phyloP scores from a whole-genome alignment of 306 rosid genomes.

The Senna tora region DNA sequence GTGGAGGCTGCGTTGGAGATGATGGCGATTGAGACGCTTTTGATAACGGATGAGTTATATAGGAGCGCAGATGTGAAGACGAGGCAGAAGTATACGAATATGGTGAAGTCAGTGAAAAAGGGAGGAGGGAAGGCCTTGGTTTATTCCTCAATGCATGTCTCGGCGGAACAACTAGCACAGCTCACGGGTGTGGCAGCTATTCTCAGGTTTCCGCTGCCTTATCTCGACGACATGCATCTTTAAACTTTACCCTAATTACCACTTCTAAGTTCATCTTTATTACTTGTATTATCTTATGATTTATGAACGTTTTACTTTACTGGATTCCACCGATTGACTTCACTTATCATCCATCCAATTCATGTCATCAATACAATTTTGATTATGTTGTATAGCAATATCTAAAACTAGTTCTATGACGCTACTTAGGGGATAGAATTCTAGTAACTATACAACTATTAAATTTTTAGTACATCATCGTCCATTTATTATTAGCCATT shows the following conservation, averaged over 20 bases:
- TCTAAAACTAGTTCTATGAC: too few species aligned
- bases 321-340: neutral
- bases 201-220: slow-evolving; percentile 54
- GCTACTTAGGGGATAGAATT: too few species aligned
- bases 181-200: slow-evolving; percentile 46
- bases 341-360: too few species aligned
- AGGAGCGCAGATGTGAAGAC: slow-evolving; percentile 36
- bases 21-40: slow-evolving; percentile 46
- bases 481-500: too few species aligned
- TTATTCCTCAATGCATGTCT: slow-evolving; percentile 45
- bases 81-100: slow-evolving; percentile 6
- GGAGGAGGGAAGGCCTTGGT: slow-evolving; percentile 50
- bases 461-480: too few species aligned
- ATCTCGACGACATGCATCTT: slow-evolving; percentile 26
- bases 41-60: slow-evolving; percentile 44
- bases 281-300: too few species aligned
- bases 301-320: neutral
- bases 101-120: slow-evolving; percentile 41
- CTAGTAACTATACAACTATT: too few species aligned
- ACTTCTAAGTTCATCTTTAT: too few species aligned
- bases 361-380: too few species aligned
- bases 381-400: too few species aligned
- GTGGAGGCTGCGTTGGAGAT: slow-evolving; percentile 47
- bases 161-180: slow-evolving; percentile 25
- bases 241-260: too few species aligned